These are phyloP conservation scores for Verticillium tricorpus DNA, from an alignment of 2,329 filamentous ascomycete genomes.

Conservation along the genomic window DNA sequence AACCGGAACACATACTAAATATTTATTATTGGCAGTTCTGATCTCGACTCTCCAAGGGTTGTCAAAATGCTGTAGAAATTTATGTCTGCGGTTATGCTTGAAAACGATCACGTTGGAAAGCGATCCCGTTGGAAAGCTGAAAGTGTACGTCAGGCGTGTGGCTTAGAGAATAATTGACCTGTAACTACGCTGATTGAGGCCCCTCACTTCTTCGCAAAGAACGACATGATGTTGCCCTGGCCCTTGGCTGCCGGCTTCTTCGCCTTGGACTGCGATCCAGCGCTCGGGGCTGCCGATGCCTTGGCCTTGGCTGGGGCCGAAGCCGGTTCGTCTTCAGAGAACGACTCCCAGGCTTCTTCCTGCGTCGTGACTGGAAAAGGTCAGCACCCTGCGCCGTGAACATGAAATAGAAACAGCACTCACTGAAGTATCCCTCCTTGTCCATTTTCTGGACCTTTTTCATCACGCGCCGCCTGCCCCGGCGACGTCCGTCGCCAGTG, in stretches of 20 bases:
- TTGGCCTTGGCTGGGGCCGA: conserved; percentile 48
- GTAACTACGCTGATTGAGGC: neutral
- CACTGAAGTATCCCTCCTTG: conserved; percentile 85
- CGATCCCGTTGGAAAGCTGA: too few species aligned
- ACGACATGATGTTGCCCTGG: conserved; percentile 86
- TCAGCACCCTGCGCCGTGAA: neutral
- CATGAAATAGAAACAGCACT: conserved; percentile 22
- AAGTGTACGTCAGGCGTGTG: too few species aligned
- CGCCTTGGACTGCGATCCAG: conserved; percentile 41
- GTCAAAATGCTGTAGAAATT: too few species aligned
- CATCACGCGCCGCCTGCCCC: conserved; percentile 75
- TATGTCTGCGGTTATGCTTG: too few species aligned
- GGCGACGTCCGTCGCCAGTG: conserved; percentile 55
- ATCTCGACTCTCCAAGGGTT: too few species aligned
- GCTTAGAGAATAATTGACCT: too few species aligned
- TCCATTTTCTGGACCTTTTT: conserved; percentile 86
- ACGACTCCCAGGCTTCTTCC: conserved; percentile 83
- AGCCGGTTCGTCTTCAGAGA: conserved; percentile 80
- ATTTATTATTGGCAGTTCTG: too few species aligned
- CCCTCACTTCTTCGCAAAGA: conserved; percentile 74
- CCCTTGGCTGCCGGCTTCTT: conserved; percentile 57
- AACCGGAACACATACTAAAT: too few species aligned
- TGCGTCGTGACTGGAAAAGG: conserved; percentile 69
- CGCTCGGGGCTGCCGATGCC: conserved; percentile 34
- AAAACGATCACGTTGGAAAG: too few species aligned